These are phyloP conservation scores for Salix udensis DNA, from an alignment of 345 rosid species.

Conservation along the genomic window DNA sequence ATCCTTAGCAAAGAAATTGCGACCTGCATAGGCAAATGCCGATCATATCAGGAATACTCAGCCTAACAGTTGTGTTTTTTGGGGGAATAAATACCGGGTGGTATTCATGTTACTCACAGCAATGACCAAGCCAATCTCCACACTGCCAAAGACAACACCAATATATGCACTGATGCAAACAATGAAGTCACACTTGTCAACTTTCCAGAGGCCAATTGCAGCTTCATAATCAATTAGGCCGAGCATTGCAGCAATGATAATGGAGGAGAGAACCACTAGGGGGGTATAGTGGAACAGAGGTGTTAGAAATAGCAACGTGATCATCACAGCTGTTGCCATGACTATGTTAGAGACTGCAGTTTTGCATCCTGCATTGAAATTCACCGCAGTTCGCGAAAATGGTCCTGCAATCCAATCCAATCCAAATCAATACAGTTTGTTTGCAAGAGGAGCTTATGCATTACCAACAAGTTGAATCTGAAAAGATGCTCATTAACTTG, in stretches of 20 bases:
- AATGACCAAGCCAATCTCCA: constrained; percentile 23
- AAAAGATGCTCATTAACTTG: too few species aligned
- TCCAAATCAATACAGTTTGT: not conserved
- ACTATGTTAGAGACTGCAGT: constrained; percentile 35
- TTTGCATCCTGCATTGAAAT: constrained; percentile 36
- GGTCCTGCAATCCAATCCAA: constrained; percentile 16
- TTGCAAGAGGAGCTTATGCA: not conserved
- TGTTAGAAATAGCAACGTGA: constrained; percentile 22
- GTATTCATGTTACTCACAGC: constrained; percentile 14
- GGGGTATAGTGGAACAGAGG: constrained; percentile 34
- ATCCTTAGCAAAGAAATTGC: constrained; percentile 23
- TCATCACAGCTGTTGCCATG: constrained; percentile 27
- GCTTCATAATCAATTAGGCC: constrained; percentile 33
- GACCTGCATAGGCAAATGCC: constrained; percentile 13
- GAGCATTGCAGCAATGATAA: constrained; percentile 29
- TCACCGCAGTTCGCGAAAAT: constrained; percentile 37
- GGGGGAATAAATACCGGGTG: not conserved
- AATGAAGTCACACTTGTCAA: constrained; percentile 38
- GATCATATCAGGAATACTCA: not conserved
- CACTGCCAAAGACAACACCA: constrained; percentile 30
- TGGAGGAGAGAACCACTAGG: constrained; percentile 27
- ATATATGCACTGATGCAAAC: constrained; percentile 23
- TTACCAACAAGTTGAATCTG: too few species aligned
- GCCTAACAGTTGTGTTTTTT: not conserved
- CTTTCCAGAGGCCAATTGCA: constrained; percentile 29